Conservation (phyloP, 1,139 yeast species). For the Yamadazyma diospyri region DNA sequence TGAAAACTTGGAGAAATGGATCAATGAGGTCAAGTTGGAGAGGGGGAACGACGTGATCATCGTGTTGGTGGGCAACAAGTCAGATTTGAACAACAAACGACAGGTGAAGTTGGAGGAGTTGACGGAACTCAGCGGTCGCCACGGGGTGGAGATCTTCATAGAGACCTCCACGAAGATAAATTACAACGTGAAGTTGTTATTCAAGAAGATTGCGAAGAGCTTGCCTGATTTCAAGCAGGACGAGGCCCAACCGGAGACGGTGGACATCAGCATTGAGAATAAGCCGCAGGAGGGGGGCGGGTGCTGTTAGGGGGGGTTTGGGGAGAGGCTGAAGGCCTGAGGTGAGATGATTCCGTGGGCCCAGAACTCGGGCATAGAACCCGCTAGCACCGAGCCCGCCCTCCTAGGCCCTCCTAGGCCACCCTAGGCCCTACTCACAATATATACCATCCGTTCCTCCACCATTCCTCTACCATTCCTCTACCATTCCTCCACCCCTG, state of each 20-base stretch:
- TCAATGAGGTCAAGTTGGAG: conserved; percentile 61
- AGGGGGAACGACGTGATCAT: conserved; percentile 66
- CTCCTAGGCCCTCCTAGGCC: too few relatives aligned
- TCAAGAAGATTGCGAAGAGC: conserved; percentile 86
- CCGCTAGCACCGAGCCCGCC: too few relatives aligned
- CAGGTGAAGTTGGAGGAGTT: conserved; percentile 82
- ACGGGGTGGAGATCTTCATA: conserved; percentile 73
- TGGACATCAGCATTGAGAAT: conserved; percentile 40
- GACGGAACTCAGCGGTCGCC: conserved; percentile 48
- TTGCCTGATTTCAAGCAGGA: conserved; percentile 73
- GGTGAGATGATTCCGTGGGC: too few relatives aligned
- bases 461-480: too few relatives aligned
- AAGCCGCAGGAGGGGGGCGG: conserved; percentile 31
- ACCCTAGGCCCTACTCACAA: too few relatives aligned
- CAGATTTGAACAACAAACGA: conserved; percentile 73
- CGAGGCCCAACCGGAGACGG: conserved; percentile 39
- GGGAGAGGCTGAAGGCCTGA: too few relatives aligned
- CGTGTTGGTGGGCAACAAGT: conserved; percentile 43
- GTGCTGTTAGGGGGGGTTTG: conserved; percentile 5
- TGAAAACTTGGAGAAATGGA: conserved; percentile 57
- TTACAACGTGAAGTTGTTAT: conserved; percentile 83
- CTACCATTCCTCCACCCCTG: too few relatives aligned
- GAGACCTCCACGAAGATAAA: conserved; percentile 97
- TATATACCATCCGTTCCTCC: too few relatives aligned
- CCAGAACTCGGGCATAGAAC: too few relatives aligned